Evolutionary conservation across 257 asterid species (phyloP), one percentile per base, ranked within the genome.

Genomic region (Marsdenia floribunda): DNA sequence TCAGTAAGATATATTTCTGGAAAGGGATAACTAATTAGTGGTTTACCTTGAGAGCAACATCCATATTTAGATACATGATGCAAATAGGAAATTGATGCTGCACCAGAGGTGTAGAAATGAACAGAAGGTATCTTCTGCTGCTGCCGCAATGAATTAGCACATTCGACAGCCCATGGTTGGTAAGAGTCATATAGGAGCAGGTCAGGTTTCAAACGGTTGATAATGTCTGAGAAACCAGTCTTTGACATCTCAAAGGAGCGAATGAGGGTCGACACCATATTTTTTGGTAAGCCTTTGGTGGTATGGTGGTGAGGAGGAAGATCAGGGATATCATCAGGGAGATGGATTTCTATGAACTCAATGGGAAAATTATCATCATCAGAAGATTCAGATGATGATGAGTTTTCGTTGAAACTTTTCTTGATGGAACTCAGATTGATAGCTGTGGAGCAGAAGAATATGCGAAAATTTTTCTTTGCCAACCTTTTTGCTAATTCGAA

Each of bases 271-370:
- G 57, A 0, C 13, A 42, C 6, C 16, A 73, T 54, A 44, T 78
- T 59, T 15, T 77, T 54, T 13, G 81, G 81, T 11, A 78, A 29
- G 55, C 70, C 49, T 47, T 72, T 78, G 54, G 78, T 73, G n/a
- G 81, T 78, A 50, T 78, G 81, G 42, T 72, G 15, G 0, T 66
- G 77, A 10, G 81, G 80, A 63, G 77, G 76, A 74, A 57, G 70
- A 46, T 77, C 50, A 24, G 71, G 65, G 5, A 37, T 15, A 1
- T 3, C 7, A 8, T 70, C 21, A 1, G 63, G 68, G 14, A 77
- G 44, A 19, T 53, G 75, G 24, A 73, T 21, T 52, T 72, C 50
- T 9, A 77, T 9, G 2, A 76, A 65, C 16, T 69, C 76, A 24
- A 53, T 24, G 18, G 66, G 6, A 18, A n/a, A 26, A 29, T 29